A percentile compares a stretch with the other conserved stretches of the same genome.
Evolutionary conservation across 140 eudicot genomes (phyloP).

Genomic region (Cichorium intybus): DNA sequence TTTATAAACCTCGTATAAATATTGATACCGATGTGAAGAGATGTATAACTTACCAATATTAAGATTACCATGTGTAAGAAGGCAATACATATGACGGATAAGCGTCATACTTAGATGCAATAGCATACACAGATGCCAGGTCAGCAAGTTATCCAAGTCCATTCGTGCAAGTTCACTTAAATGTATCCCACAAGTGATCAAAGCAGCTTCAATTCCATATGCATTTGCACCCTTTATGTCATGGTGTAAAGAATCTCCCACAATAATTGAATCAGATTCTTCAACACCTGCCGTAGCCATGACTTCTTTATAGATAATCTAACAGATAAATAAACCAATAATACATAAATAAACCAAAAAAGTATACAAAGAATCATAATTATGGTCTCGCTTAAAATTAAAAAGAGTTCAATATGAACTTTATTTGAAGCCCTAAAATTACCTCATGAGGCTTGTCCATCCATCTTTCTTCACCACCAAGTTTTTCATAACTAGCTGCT

Average conservation of each 20-base stretch:
- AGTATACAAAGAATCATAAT: not conserved
- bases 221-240: slow-evolving; percentile 95
- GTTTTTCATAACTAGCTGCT: slow-evolving; percentile 78
- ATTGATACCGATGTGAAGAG: not conserved
- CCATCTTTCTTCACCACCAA: slow-evolving; percentile 98
- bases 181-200: slow-evolving; percentile 85
- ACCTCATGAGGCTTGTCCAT: slow-evolving; percentile 95
- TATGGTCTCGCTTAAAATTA: not conserved
- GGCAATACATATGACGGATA: slow-evolving; percentile 73
- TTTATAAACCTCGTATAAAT: not conserved
- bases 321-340: not conserved
- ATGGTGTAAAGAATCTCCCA: slow-evolving; percentile 93
- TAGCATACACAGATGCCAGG: slow-evolving; percentile 45
- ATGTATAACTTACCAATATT: slow-evolving; percentile 16
- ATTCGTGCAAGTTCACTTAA: slow-evolving; percentile 70
- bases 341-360: no score
- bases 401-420: no score
- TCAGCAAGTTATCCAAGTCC: slow-evolving; percentile 65
- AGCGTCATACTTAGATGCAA: slow-evolving; percentile 61
- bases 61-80: slow-evolving; percentile 65
- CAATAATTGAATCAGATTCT: slow-evolving; percentile 73
- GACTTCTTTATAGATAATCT: slow-evolving; percentile 79
- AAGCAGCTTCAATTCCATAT: slow-evolving; percentile 70
- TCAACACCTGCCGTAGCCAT: slow-evolving; percentile 71
- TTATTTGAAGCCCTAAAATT: not conserved